Evolutionary conservation across 176 grass and related monocot genomes (phyloP), one percentile per base, ranked within the genome.

Genomic region (Ensete glaucum): DNA sequence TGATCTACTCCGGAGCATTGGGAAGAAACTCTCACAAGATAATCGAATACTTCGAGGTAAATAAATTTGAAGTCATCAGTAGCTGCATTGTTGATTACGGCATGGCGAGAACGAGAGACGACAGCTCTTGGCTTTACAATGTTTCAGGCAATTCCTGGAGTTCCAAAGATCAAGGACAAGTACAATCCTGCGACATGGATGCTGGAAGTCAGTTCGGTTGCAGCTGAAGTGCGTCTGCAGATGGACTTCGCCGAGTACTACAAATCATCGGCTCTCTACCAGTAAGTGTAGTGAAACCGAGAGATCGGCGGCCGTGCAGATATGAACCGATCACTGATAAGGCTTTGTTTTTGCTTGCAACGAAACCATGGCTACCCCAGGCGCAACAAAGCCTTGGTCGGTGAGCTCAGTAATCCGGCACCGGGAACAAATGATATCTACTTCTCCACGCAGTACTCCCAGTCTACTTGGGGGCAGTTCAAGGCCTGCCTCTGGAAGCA

Each of bases 171-270:
- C 68, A 75, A 77, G 85, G 85, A 92, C 15, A 83, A 83, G 20
- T 84, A 76, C 75, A 96, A 96, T 80, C 89, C 92, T 79, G 84
- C 92, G 62, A 96, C 92, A 80, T 96, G 92, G 92, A 89, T 96
- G 84, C 62, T 96, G 72, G 92, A 96, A 76, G 85, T 86, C 27
- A 96, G 71, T 75, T 85, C 92, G 8, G 53, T 79, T 11, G 73
- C 84, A 43, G 73, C 83, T 67, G 92, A 96, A 86, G 76, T 81
- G 20, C 77, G 75, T 66, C 69, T 96, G 73, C 77, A 77, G 9
- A 85, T 89, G 78, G 80, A 92, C 73, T 96, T 96, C 82, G 81
- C 80, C 3, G 82, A 89, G 56, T 60, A 83, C 67, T 96, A 85
- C 73, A 87, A 83, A 75, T 81, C 87, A 27, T 96, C 92, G 29